Base-by-base conservation (phyloP, 257 asterid genomes). In the Perilla frutescens region DNA sequence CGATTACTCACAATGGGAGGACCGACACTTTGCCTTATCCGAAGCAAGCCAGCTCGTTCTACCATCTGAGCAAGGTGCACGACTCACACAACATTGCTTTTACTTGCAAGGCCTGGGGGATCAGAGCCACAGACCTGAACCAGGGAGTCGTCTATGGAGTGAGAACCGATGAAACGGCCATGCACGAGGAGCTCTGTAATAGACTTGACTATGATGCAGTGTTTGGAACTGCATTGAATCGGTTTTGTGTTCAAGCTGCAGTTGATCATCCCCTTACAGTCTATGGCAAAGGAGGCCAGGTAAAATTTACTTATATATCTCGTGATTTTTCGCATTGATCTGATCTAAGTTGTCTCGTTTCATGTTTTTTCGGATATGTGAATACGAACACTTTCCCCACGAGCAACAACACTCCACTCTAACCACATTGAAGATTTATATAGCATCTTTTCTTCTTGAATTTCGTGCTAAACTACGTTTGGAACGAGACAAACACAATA, bases 231-330 rank as follows among this genome's bases (percentile, higher is more conserved):
- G 98, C 99, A 0, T 78, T 94, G 86, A 94, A 94, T 77, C 85
- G 98, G 61, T 94, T 94, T 72, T 94, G 99, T 78, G 96, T 94
- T 62, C 99, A 94, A 84, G 97, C 99, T 10, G 97, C 97, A 0
- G 93, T 94, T 36, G 97, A 85, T 36, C 99, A 94, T 81, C 99
- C 99, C 14, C 93, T 94, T 68, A 94, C 98, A 0, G 93, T 94
- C 69, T 94, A 94, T 47, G 99, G 99, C 60, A 94, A 94, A 81
- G 99, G 99, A 57, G 99, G 99, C 48, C 98, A 94, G 99, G 99
- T 94, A 87, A 40, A 26, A 5, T 44, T 6, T 2, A 9, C 64
- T 12, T 12, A 31, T 49, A 5, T 32, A 43, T 67, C 32, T 61
- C 49, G 0, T 11, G 29, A 12, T 6, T n/a, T 12, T 13, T 8